These are phyloP conservation scores for Hypoxylon fuscum DNA, from an alignment of 495 filamentous ascomycete species.

Conservation along the genomic window DNA sequence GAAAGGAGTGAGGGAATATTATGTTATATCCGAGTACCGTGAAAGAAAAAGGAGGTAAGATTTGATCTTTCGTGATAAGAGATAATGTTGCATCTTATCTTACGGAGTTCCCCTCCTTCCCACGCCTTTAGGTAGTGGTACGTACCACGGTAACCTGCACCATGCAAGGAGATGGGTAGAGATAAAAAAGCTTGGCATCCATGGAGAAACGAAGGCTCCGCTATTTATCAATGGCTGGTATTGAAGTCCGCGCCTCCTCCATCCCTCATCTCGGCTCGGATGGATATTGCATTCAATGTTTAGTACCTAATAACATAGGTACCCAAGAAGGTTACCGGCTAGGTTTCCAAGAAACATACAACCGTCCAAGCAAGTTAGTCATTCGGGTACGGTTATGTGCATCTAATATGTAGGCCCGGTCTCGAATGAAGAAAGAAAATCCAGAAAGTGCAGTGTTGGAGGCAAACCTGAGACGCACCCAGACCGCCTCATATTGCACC, in stretches of 20 bases:
- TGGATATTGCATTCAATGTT: too few species aligned
- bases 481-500: constrained; percentile 19
- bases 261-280: too few species aligned
- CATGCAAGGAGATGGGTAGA: constrained; percentile 37
- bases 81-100: constrained; percentile 37
- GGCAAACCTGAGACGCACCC: background rate
- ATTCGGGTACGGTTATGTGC: too few species aligned
- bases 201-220: constrained; percentile 16
- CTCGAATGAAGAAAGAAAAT: too few species aligned
- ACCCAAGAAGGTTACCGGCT: too few species aligned
- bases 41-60: background rate
- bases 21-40: background rate
- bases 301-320: too few species aligned
- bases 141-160: constrained; percentile 34
- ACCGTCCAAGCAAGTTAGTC: too few species aligned
- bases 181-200: constrained; percentile 46
- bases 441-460: too few species aligned
- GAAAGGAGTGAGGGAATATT: background rate
- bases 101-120: constrained; percentile 26
- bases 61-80: constrained; percentile 14
- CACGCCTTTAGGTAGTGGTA: constrained; percentile 25
- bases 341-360: too few species aligned
- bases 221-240: too few species aligned
- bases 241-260: too few species aligned
- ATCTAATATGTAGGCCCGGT: too few species aligned